Evolutionary conservation across 345 rosid genomes (phyloP), one percentile per base, ranked within the genome.

Genomic region (Gossypium herbaceum): DNA sequence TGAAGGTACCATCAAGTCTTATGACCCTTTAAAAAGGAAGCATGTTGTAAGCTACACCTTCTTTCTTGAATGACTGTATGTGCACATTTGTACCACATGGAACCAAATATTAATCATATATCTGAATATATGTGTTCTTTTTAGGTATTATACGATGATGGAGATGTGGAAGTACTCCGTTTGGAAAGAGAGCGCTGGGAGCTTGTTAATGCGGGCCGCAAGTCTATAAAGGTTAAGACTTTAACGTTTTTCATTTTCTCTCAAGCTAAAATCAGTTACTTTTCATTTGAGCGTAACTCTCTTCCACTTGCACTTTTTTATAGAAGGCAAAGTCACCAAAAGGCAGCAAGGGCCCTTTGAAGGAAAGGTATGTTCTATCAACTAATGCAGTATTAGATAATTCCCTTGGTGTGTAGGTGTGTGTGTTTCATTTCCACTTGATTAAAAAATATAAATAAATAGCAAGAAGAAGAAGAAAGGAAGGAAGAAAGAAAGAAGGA

Each of bases 161-260:
- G 96, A 77, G 99, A 93, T 85, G 87, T 95, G 56, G 98, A 95
- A 84, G 97, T 95, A 63, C 94, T 95, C 47, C 82, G 87, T 76
- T 81, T 95, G 29, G 89, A 90, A 51, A 95, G 85, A 84, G 98
- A 95, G 80, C 89, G 91, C 60, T 95, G 99, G 99, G 94, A 95
- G 82, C 88, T 90, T 16, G 74, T 84, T 73, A 87, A 91, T 84
- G 79, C 75, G 16, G 87, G 86, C 73, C 85, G 81, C 77, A 95
- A 56, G 60, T 56, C 60, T 56, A 27, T 20, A 56, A 19, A 56
- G 60, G 60, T 56, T 56, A 56, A 66, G 2, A 64, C 71, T 73
- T 73, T 41, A 60, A 67, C 4, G 3, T 57, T 29, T 54, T 54
- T 29, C 63, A 22, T 50, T 75, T 73, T 25, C 34, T 74, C 27